Percentiles rank a stretch among this genome's conserved stretches.
These are phyloP conservation scores for Xylaria sp. DNA, from an alignment of 2,329 filamentous ascomycete genomes.

Conservation along the genomic window DNA sequence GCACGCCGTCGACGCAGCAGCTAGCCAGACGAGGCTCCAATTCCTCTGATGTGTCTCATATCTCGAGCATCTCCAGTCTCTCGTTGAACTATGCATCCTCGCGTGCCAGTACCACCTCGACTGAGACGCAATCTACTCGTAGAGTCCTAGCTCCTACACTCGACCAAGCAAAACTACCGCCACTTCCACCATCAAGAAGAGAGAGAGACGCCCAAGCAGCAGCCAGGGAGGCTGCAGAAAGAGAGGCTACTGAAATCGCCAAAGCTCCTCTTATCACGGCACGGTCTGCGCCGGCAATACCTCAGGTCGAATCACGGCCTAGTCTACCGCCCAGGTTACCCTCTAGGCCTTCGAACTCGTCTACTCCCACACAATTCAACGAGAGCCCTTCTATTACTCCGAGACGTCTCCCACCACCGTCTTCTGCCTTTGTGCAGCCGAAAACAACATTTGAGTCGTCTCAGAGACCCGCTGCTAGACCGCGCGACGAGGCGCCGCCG, in stretches of 20 bases:
- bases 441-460: slow-evolving; percentile 34
- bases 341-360: slow-evolving; percentile 47
- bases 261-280: slow-evolving; percentile 41
- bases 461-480: slow-evolving; percentile 26
- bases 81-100: slow-evolving; percentile 53
- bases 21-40: slow-evolving; percentile 56
- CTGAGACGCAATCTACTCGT: slow-evolving; percentile 41
- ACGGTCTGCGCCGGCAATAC: slow-evolving; percentile 44
- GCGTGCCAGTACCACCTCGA: slow-evolving; percentile 51
- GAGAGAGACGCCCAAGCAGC: slow-evolving; percentile 54
- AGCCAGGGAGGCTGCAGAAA: slow-evolving; percentile 40
- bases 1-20: slow-evolving; percentile 50
- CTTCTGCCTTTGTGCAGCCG: slow-evolving; percentile 37
- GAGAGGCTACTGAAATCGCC: slow-evolving; percentile 31
- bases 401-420: slow-evolving; percentile 45
- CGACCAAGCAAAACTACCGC: slow-evolving; percentile 59
- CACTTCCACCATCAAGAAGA: slow-evolving; percentile 57
- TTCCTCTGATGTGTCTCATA: slow-evolving; percentile 59
- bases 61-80: slow-evolving; percentile 56
- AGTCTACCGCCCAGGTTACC: slow-evolving; percentile 54
- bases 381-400: slow-evolving; percentile 33
- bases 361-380: slow-evolving; percentile 29
- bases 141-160: slow-evolving; percentile 60
- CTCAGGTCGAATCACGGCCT: slow-evolving; percentile 42
- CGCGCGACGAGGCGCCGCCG: slow-evolving; percentile 48